A percentile compares a stretch with the other conserved stretches of the same genome.
Conservation (phyloP, 306 rosid genomes). For the Dalbergia cultrata region DNA sequence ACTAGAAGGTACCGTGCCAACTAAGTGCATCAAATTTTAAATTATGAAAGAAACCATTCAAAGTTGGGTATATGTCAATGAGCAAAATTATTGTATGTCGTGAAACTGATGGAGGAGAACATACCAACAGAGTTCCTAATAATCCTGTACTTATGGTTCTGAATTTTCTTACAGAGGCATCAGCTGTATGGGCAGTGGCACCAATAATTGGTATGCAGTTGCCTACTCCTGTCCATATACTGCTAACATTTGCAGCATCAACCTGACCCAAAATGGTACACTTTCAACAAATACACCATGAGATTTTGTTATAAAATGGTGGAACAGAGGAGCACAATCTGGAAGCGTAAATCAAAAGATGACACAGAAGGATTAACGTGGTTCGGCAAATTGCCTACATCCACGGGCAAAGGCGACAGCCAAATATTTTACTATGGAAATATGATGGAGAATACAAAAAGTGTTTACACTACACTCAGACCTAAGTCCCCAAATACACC, state of each 20-base stretch:
- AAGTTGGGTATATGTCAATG: too few relatives aligned
- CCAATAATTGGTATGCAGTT: constrained; percentile 38
- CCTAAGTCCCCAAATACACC: too few relatives aligned
- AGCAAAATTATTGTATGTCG: neutral
- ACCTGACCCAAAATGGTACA: constrained; percentile 47
- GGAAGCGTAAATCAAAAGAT: too few relatives aligned
- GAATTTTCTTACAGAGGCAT: constrained; percentile 44
- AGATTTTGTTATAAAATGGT: too few relatives aligned
- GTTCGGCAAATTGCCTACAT: too few relatives aligned
- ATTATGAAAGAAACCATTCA: neutral
- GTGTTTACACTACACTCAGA: too few relatives aligned
- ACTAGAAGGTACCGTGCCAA: neutral
- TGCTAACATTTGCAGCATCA: constrained; percentile 42
- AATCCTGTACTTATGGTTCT: constrained; percentile 42
- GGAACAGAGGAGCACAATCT: too few relatives aligned
- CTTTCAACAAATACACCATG: constrained; percentile 47
- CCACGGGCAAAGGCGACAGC: too few relatives aligned
- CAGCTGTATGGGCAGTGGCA: constrained; percentile 42
- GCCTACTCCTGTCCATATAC: constrained; percentile 3
- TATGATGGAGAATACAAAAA: too few relatives aligned
- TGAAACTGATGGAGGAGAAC: neutral
- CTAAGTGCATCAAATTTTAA: neutral
- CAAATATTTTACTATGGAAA: too few relatives aligned
- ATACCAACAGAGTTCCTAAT: constrained; percentile 41
- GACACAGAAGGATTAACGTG: too few relatives aligned